These are phyloP conservation scores for Venturia aucupariae DNA, from an alignment of 2,329 filamentous ascomycete genomes.

Conservation along the genomic window DNA sequence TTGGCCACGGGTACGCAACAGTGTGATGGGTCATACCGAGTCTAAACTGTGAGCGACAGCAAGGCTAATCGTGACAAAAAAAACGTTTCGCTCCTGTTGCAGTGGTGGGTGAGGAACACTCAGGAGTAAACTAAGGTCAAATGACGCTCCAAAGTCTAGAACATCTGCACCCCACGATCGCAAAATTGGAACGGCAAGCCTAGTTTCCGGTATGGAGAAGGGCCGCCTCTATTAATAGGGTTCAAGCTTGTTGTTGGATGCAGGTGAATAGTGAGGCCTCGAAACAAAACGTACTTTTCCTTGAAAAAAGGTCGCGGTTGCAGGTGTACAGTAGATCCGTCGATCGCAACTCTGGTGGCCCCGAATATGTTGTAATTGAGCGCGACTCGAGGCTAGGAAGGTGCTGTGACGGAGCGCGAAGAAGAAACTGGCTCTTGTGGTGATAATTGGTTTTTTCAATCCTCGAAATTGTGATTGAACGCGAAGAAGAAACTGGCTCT, in stretches of 20 bases:
- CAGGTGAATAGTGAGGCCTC: neutral
- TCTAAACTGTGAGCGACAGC: too few species aligned
- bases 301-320: neutral
- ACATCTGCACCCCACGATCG: neutral
- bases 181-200: neutral
- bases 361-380: neutral
- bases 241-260: neutral
- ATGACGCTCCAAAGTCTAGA: neutral
- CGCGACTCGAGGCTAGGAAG: neutral
- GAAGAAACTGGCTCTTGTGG: neutral
- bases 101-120: too few species aligned
- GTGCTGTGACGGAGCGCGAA: neutral
- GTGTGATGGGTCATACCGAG: too few species aligned
- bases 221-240: neutral
- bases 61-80: too few species aligned
- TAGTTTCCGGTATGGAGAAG: neutral
- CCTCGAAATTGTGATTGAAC: neutral
- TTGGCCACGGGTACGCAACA: too few species aligned
- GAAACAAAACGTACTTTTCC: neutral
- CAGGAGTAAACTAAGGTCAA: neutral
- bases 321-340: neutral
- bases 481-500: neutral
- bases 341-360: neutral
- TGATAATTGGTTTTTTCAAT: neutral
- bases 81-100: too few species aligned